Conservation (phyloP, 352 stramenopile species). For the Globisporangium canariense region DNA sequence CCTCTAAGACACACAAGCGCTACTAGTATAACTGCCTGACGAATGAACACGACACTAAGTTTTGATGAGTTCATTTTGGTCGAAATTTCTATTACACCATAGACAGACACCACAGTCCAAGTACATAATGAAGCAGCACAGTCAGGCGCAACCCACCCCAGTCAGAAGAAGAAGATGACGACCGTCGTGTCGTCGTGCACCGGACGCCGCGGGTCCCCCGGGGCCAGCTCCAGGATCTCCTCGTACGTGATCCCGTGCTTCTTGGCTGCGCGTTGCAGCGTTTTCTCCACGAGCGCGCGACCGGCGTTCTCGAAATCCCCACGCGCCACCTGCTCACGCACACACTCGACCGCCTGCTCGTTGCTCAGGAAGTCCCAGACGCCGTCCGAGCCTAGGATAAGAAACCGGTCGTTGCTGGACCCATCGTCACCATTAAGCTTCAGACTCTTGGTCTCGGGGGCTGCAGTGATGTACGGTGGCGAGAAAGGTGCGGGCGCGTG, state of each 20-base stretch:
- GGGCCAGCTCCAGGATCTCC: background rate
- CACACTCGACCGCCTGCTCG: constrained; percentile 91
- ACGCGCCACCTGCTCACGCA: constrained; percentile 51
- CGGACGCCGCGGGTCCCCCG: constrained; percentile 44
- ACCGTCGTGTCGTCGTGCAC: constrained; percentile 92
- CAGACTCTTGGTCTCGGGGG: constrained; percentile 39
- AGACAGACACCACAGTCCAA: no score
- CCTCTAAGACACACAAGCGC: background rate
- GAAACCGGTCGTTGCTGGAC: constrained; percentile 86
- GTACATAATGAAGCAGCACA: no score
- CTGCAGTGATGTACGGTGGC: constrained; percentile 89
- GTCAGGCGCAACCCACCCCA: no score
- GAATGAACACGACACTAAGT: no score
- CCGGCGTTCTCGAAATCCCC: constrained; percentile 37
- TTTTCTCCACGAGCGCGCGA: background rate
- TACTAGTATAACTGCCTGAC: no score
- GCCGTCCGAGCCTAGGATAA: constrained; percentile 95
- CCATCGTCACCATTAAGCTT: background rate
- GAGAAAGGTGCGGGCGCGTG: constrained; percentile 87
- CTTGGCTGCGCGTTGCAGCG: background rate
- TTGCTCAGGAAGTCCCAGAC: constrained; percentile 96
- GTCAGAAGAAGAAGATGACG: constrained; percentile 79
- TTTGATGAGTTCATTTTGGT: no score
- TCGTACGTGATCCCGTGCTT: background rate
- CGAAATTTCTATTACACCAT: no score